Conservation (phyloP, 257 asterid species). For the Nemophila menziesii region DNA sequence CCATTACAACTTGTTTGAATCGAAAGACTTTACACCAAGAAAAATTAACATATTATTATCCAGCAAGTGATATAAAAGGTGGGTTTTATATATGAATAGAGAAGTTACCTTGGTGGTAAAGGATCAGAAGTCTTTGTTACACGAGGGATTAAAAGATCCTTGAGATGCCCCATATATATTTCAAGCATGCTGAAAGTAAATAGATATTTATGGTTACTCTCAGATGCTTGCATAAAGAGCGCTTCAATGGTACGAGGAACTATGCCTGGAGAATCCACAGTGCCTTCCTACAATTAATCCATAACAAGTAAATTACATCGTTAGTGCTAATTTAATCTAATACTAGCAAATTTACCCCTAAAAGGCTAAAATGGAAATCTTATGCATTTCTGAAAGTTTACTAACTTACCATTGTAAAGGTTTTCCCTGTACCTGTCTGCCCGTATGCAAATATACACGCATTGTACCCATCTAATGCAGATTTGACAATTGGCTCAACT, state of each 20-base stretch:
- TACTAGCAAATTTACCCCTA: not conserved
- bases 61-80: not conserved
- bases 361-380: not conserved
- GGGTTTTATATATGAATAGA: not conserved
- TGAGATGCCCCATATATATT: conserved; percentile 15
- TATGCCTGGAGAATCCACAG: conserved; percentile 12
- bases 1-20: conserved; percentile 12
- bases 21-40: conserved; percentile 14
- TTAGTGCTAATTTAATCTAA: not conserved
- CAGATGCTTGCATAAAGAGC: conserved; percentile 10
- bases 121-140: not conserved
- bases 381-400: not conserved
- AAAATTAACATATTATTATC: not conserved
- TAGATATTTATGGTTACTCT: conserved; percentile 11
- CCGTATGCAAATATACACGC: conserved; percentile 14
- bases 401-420: conserved; percentile 13
- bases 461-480: conserved; percentile 12
- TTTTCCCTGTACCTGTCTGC: conserved; percentile 13
- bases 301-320: not conserved
- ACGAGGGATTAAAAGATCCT: conserved; percentile 9
- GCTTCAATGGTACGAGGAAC: conserved; percentile 13
- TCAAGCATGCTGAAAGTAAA: conserved; percentile 13
- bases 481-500: conserved; percentile 14
- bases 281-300: conserved; percentile 8
- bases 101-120: conserved; percentile 9